Evolutionary conservation across 305 asterid genomes (phyloP), one percentile per base, ranked within the genome.

Genomic region (Rubia peregrina): DNA sequence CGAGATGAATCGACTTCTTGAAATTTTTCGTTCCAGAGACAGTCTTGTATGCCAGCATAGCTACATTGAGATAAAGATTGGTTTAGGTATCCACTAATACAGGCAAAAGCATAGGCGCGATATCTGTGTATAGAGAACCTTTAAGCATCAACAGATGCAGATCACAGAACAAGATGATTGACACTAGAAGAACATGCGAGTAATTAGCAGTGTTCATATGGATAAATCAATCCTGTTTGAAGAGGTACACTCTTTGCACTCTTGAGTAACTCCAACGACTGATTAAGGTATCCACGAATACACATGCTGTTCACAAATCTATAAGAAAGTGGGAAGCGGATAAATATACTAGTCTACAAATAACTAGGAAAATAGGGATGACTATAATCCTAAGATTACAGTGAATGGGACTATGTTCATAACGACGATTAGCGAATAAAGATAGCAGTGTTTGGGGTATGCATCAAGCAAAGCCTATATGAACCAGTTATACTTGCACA

Each of bases 31-130:
- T 91, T 77, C 99, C 96, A 0, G 98, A 71, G 24, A 89, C 77
- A 5, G 91, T 89, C 86, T 90, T 90, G 88, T 92, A 92, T 7
- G 85, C 93, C 73, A 92, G 85, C 85, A 90, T 83, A 57, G 95
- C 97, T 92, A 88, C 83, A 87, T 71, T 64, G 59, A 72, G 69
- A 62, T 36, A 46, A 60, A 71, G 22, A 30, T 3, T 30, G 33
- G 33, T 30, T 30, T 30, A 30, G n/a, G 33, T 30, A 30, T 30
- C 33, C 33, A 30, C 33, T 30, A 3, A 30, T 30, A 30, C 33
- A 30, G 33, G 33, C 33, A 30, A 30, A 3, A 30, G 33, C 1
- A 41, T 41, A 4, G 19, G 61, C 13, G 40, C 30, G 4, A 26
- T 13, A 5, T 21, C 13, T 5, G 30, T 44, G 22, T 13, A 14